Conservation (phyloP, 148 eudicot genomes). For the Chenopodium berlandieri region DNA sequence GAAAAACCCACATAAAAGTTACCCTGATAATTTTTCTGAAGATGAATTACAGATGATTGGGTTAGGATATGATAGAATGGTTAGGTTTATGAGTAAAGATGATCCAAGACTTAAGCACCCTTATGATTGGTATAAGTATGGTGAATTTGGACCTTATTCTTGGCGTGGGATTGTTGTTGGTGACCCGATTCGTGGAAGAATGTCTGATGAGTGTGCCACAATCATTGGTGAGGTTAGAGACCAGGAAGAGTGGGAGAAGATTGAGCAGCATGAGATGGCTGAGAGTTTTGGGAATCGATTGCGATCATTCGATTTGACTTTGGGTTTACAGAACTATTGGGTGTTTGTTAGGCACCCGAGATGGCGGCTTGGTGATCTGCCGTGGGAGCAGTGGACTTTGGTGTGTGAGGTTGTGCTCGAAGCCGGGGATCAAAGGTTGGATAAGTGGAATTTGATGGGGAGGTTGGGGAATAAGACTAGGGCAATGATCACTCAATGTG, state of each 20-base stretch:
- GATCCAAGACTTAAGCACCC: constrained; percentile 88
- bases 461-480: constrained; percentile 79
- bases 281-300: constrained; percentile 62
- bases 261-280: constrained; percentile 75
- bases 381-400: constrained; percentile 96
- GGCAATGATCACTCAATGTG: constrained; percentile 71
- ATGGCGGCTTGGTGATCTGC: constrained; percentile 77
- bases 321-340: constrained; percentile 62
- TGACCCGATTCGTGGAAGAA: constrained; percentile 74
- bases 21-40: constrained; percentile 83
- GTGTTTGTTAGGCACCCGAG: constrained; percentile 88
- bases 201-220: constrained; percentile 63
- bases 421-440: constrained; percentile 78
- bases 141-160: constrained; percentile 85
- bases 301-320: constrained; percentile 39
- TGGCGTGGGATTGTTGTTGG: constrained; percentile 95
- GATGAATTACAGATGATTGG: constrained; percentile 94
- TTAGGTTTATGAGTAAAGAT: constrained; percentile 83
- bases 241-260: constrained; percentile 93
- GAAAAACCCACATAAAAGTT: constrained; percentile 69
- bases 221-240: constrained; percentile 67
- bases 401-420: constrained; percentile 79
- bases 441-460: constrained; percentile 97
- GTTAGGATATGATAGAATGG: constrained; percentile 90
- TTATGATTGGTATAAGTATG: constrained; percentile 90